These are phyloP conservation scores for Quercus lobata DNA, from an alignment of 331 rosid genomes.

Conservation along the genomic window DNA sequence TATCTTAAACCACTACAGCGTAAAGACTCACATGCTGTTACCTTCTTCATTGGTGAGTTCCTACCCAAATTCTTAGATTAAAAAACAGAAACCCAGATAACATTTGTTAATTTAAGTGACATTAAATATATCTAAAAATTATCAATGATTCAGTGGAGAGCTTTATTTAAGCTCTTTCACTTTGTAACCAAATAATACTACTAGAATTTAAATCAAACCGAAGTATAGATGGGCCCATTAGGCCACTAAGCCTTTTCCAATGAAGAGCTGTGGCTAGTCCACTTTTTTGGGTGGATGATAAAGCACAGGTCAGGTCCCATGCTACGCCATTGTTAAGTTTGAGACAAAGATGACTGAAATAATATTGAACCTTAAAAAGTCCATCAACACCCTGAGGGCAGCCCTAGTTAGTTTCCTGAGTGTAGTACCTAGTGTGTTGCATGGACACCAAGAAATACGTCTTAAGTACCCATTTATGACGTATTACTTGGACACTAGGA, in stretches of 20 bases:
- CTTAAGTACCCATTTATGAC: neutral
- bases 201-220: slow-evolving; percentile 24
- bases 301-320: slow-evolving; percentile 51
- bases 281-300: slow-evolving; percentile 39
- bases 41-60: slow-evolving; percentile 85
- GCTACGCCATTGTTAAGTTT: slow-evolving; percentile 16
- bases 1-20: slow-evolving; percentile 81
- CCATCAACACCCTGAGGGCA: slow-evolving; percentile 15
- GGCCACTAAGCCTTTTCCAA: slow-evolving; percentile 46
- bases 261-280: slow-evolving; percentile 31
- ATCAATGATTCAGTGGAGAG: slow-evolving; percentile 28
- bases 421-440: slow-evolving; percentile 20
- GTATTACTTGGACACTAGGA: neutral
- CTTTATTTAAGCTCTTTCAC: slow-evolving; percentile 31
- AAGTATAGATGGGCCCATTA: slow-evolving; percentile 36
- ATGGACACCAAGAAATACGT: slow-evolving; percentile 18
- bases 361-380: slow-evolving; percentile 28
- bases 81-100: neutral
- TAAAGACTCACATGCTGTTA: slow-evolving; percentile 76
- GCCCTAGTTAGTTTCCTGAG: slow-evolving; percentile 22
- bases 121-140: neutral
- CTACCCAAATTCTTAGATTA: neutral
- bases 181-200: slow-evolving; percentile 31
- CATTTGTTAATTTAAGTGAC: neutral
- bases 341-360: slow-evolving; percentile 21